Evolutionary conservation across 1,284 basidiomycete species (phyloP), one percentile per base, ranked within the genome.

Genomic region (Dichomitus squalens): DNA sequence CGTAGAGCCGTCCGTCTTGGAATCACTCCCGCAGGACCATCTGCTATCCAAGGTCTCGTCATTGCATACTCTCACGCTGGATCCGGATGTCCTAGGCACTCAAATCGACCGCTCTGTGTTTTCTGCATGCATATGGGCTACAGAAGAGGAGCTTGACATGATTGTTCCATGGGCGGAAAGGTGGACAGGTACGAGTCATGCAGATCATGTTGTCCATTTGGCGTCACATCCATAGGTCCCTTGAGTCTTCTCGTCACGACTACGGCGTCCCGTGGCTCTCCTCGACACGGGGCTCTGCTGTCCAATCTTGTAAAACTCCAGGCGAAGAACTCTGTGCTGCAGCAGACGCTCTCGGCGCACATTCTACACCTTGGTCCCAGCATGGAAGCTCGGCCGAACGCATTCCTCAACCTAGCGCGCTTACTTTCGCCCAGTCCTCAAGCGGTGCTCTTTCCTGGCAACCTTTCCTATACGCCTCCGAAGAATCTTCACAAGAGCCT

Each of bases 351-450:
- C 12, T 79, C 76, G 9, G 59, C 81, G 3, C 86, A 89, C 66
- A 53, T 87, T 18, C 60, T 88, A 14, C 76, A 80, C 59, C 65
- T 79, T 34, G 62, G 68, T n/a, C 69, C 75, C 7, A 55, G 69
- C 12, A 68, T 72, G 0, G 70, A 78, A 14, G 68, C 62, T 23
- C 79, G 79, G 14, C 76, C 80, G 21, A 88, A 88, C 60, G 69
- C 75, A 8, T 84, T 83, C 65, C 74, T 88, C 40, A 89, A 89
- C 67, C 64, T 88, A 21, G 87, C 86, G 3, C 76, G 86, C 21
- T 71, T 87, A 49, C 82, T 87, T 66, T 75, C 86, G 6, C 74
- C 66, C 4, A 84, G 85, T 9, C 66, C 75, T 0, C 71, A 67
- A 29, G 78, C 83, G 7, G 70, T 82, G 40, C 69, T 89, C 52